Percentiles rank a stretch among this genome's conserved stretches.
Conservation (phyloP, 768 basidiomycete genomes). For the Suillus clintonianus region DNA sequence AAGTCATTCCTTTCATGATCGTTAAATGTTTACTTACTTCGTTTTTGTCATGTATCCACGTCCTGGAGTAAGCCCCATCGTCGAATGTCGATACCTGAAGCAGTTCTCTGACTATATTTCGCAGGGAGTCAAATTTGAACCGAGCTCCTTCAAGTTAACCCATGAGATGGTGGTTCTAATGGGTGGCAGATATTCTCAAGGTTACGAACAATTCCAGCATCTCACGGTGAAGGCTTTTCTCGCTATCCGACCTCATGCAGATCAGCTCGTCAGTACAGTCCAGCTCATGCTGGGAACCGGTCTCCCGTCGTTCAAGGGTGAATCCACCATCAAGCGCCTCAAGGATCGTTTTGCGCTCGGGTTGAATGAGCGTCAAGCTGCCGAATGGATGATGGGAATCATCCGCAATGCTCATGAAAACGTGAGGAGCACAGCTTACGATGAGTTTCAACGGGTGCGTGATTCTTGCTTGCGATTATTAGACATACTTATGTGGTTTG, state of each 20-base stretch:
- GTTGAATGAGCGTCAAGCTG: constrained; percentile 86
- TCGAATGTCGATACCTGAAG: background rate
- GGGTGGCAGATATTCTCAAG: constrained; percentile 94
- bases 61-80: constrained; percentile 53
- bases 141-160: constrained; percentile 95
- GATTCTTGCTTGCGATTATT: background rate
- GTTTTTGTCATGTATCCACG: constrained; percentile 37
- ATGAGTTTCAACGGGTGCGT: constrained; percentile 89
- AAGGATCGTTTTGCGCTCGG: constrained; percentile 84
- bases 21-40: constrained; percentile 27
- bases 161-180: constrained; percentile 98
- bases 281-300: constrained; percentile 95
- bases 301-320: constrained; percentile 96
- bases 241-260: constrained; percentile 89
- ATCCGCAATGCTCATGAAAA: constrained; percentile 96
- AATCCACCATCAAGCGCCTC: constrained; percentile 84
- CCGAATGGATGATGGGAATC: constrained; percentile 88
- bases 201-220: constrained; percentile 91
- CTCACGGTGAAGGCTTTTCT: constrained; percentile 96
- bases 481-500: background rate
- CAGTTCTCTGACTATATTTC: constrained; percentile 8
- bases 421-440: constrained; percentile 88
- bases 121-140: constrained; percentile 98
- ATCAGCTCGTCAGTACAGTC: constrained; percentile 85
- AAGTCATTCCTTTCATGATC: constrained; percentile 44